phyloP scores from a whole-genome alignment of 768 basidiomycete genomes.

The Naganishia randhawae region DNA sequence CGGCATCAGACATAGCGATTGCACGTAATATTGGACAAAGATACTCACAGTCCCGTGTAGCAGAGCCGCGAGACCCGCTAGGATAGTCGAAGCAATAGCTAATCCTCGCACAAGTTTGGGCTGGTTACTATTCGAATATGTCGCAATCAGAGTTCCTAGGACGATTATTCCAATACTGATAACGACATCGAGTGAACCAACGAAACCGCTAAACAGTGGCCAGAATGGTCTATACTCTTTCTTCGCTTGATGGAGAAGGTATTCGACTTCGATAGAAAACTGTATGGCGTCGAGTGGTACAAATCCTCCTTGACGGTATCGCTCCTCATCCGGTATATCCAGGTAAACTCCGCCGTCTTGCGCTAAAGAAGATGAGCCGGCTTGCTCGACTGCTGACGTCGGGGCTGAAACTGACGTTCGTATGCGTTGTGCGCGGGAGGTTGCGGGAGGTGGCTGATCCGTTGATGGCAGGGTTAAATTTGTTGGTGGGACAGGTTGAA shows the following conservation, averaged over 20 bases:
- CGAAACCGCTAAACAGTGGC: neutral
- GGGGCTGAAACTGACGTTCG: too few species aligned
- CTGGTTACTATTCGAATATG: neutral
- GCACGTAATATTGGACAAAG: neutral
- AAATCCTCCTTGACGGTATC: too few species aligned
- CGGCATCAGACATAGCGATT: neutral
- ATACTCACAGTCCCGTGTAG: neutral
- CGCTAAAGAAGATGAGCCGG: too few species aligned
- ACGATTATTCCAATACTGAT: neutral
- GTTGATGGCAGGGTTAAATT: too few species aligned
- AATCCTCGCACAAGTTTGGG: neutral
- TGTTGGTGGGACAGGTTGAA: too few species aligned
- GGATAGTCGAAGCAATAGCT: neutral
- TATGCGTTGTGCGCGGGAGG: too few species aligned
- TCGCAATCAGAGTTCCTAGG: neutral
- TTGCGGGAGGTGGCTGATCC: too few species aligned
- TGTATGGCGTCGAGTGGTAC: neutral
- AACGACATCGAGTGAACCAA: neutral
- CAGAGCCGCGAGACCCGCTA: neutral
- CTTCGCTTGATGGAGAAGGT: neutral
- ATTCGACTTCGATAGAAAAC: neutral
- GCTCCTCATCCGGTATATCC: too few species aligned
- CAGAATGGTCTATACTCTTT: neutral
- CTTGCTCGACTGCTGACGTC: too few species aligned
- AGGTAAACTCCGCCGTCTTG: too few species aligned